Evolutionary conservation across 2,329 filamentous ascomycete genomes (phyloP), one percentile per base, ranked within the genome.

Genomic region (Colletotrichum nymphaeae): DNA sequence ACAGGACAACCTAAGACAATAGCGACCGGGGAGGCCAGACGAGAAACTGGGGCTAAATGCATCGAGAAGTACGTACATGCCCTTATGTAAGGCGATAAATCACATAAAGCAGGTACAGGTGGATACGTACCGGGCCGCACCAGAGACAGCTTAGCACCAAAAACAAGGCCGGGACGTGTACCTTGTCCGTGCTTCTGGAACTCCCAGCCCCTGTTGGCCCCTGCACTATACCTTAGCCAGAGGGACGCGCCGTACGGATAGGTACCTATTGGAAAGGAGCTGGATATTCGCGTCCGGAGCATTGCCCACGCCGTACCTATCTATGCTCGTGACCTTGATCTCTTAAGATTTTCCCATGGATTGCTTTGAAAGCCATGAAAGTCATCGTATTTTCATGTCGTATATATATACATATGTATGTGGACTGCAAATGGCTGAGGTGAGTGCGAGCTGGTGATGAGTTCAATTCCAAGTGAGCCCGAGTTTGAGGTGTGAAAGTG

Each of bases 101-200:
- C 19, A 49, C 19, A n/a, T 24, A 62, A 73, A 56, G 70, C 59
- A 73, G 70, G 67, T 73, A 70, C 70, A 46, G 35, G 67, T 70
- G 67, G 70, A 57, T 73, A 65, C 60, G 67, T 65, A 70, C 55
- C 59, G 70, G 42, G 52, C 37, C 67, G 63, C 60, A 22, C 66
- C 32, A 63, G 42, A 63, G 26, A 22, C n/a, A 35, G 60, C n/a
- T 35, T 63, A 53, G 28, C 30, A 32, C 30, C 28, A 16, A 53
- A 35, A 32, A 5, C 42, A 49, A 49, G 42, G 46, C 11, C 46
- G 52, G 58, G 22, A 52, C n/a, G 19, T 22, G 52, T 28, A 52
- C 56, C 67, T 66, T 70, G 56, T 49, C 42, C 42, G 42, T 49
- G 67, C 70, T 66, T 73, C 60, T 73, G 70, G 70, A 73, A 56